phyloP scores from a whole-genome alignment of 2,329 filamentous ascomycete species.

The Delphinella strobiligena region DNA sequence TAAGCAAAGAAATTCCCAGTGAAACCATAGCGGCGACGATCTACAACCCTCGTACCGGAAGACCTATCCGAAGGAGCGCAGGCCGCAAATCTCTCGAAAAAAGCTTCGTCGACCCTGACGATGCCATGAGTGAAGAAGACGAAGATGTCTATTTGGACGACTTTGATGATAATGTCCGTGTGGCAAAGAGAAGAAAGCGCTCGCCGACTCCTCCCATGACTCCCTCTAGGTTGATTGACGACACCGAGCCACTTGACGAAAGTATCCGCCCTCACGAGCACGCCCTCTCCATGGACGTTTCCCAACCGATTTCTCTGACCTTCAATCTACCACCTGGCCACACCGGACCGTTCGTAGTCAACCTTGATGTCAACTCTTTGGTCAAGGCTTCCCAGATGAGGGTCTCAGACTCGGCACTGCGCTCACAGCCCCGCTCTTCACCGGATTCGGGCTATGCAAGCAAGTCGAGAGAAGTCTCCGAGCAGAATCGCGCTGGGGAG shows the following conservation, averaged over 20 bases:
- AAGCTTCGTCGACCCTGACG: slow-evolving; percentile 29
- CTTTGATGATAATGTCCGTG: slow-evolving; percentile 16
- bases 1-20: background rate
- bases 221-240: slow-evolving; percentile 7
- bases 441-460: slow-evolving; percentile 5
- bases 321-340: slow-evolving; percentile 34
- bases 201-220: slow-evolving; percentile 15
- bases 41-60: slow-evolving; percentile 29
- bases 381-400: slow-evolving; percentile 1
- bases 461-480: slow-evolving; percentile 3
- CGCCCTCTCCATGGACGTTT: background rate
- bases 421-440: background rate
- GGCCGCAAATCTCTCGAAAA: slow-evolving; percentile 21
- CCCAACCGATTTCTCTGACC: slow-evolving; percentile 26
- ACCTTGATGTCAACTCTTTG: slow-evolving; percentile 21
- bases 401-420: background rate
- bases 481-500: background rate
- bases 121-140: slow-evolving; percentile 24
- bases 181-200: slow-evolving; percentile 19
- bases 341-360: slow-evolving; percentile 32
- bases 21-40: slow-evolving; percentile 1
- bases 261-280: background rate
- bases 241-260: background rate
- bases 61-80: slow-evolving; percentile 30
- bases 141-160: slow-evolving; percentile 22